Conservation (phyloP, 305 asterid genomes). For the Striga hermonthica region DNA sequence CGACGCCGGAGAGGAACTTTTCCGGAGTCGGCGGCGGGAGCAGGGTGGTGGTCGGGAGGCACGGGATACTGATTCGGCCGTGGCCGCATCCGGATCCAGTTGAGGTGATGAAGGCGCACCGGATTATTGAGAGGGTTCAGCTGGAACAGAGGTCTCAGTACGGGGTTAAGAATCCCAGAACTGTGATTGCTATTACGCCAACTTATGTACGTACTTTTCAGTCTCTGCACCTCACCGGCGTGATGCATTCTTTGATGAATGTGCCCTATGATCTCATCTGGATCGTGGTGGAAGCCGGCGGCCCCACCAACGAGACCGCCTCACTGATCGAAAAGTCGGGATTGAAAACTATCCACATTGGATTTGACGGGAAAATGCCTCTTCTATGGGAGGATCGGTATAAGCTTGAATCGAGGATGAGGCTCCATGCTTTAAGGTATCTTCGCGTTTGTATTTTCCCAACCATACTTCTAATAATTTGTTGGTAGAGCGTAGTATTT, state of each 20-base stretch:
- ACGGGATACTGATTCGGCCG: slow-evolving; percentile 82
- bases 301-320: slow-evolving; percentile 71
- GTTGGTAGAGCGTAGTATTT: slow-evolving; percentile 25
- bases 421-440: slow-evolving; percentile 76
- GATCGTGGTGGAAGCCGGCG: slow-evolving; percentile 96
- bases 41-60: slow-evolving; percentile 92
- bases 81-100: slow-evolving; percentile 99
- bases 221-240: slow-evolving; percentile 88
- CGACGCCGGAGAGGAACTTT: slow-evolving; percentile 38
- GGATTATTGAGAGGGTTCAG: slow-evolving; percentile 84
- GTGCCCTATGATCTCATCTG: slow-evolving; percentile 74
- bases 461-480: neutral
- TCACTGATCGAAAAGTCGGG: slow-evolving; percentile 67
- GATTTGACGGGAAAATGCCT: slow-evolving; percentile 69
- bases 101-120: slow-evolving; percentile 90
- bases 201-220: slow-evolving; percentile 93
- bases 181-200: slow-evolving; percentile 78
- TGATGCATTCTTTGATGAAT: slow-evolving; percentile 95
- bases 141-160: slow-evolving; percentile 76
- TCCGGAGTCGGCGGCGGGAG: slow-evolving; percentile 39
- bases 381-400: slow-evolving; percentile 83
- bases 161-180: slow-evolving; percentile 74
- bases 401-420: slow-evolving; percentile 75
- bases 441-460: neutral
- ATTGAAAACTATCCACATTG: slow-evolving; percentile 64